Conservation (phyloP, 1,284 basidiomycete species). For the Puccinia coronata region DNA sequence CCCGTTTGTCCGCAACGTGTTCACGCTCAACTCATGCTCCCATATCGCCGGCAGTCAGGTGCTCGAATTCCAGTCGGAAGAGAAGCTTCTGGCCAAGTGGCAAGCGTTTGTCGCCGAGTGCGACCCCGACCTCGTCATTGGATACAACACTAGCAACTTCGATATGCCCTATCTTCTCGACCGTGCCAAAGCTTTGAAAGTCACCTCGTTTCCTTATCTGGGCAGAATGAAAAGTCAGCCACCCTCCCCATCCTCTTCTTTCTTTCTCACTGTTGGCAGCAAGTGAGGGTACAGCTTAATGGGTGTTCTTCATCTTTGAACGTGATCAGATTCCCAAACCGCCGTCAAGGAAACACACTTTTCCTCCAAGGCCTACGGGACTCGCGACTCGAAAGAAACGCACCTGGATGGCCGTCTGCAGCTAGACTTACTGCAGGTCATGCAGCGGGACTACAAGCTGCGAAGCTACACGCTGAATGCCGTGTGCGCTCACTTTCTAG, state of each 20-base stretch:
- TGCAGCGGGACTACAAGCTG: constrained; percentile 94
- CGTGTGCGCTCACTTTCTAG: constrained; percentile 90
- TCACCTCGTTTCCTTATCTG: constrained; percentile 71
- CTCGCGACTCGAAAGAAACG: constrained; percentile 90
- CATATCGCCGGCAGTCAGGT: constrained; percentile 94
- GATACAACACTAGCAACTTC: constrained; percentile 88
- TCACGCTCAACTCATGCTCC: constrained; percentile 86
- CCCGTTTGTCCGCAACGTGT: constrained; percentile 93
- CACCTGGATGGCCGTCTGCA: constrained; percentile 83
- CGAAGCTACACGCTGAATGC: constrained; percentile 93
- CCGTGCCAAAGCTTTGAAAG: constrained; percentile 77
- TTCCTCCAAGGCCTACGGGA: constrained; percentile 91
- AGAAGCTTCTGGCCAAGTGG: constrained; percentile 74
- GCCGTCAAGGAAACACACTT: constrained; percentile 88
- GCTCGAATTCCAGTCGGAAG: constrained; percentile 76
- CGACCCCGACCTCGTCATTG: constrained; percentile 89
- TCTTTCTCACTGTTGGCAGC: neutral
- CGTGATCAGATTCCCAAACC: constrained; percentile 67
- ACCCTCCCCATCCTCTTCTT: constrained; percentile 3
- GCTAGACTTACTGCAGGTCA: constrained; percentile 88
- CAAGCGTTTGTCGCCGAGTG: constrained; percentile 78
- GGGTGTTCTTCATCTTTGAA: no score
- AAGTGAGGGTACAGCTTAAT: neutral
- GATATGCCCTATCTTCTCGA: constrained; percentile 93
- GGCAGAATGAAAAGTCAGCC: constrained; percentile 73